phyloP scores from a whole-genome alignment of 1,284 basidiomycete species.

The Boletus albobrunnescens region DNA sequence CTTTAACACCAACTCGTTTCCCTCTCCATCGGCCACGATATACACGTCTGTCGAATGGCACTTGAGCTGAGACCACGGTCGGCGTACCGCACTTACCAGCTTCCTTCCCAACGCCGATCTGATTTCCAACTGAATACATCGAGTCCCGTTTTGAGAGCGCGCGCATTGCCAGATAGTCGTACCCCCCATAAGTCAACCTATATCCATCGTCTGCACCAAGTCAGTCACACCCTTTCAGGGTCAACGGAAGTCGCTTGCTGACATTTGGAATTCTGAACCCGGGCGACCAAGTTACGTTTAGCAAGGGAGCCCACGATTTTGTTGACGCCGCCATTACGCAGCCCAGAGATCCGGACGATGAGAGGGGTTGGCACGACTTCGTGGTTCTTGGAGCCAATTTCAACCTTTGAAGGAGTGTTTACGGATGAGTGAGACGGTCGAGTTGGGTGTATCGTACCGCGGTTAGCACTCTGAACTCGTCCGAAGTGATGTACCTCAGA shows the following conservation, averaged over 20 bases:
- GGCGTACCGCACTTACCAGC: constrained; percentile 53
- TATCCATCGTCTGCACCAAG: constrained; percentile 84
- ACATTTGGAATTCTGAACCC: constrained; percentile 92
- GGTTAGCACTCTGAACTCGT: constrained; percentile 93
- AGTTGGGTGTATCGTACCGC: constrained; percentile 55
- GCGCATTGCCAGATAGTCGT: constrained; percentile 93
- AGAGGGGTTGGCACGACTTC: constrained; percentile 89
- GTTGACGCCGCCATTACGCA: constrained; percentile 90
- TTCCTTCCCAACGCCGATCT: constrained; percentile 98
- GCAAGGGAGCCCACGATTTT: constrained; percentile 89
- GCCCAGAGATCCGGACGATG: constrained; percentile 88
- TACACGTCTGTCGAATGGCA: constrained; percentile 67
- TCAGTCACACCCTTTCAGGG: constrained; percentile 6
- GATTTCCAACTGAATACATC: constrained; percentile 88
- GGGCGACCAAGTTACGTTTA: constrained; percentile 87
- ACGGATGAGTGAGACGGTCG: background rate
- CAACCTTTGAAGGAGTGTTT: constrained; percentile 53
- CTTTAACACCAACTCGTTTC: constrained; percentile 86
- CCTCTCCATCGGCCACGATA: constrained; percentile 82
- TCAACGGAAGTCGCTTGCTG: constrained; percentile 24
- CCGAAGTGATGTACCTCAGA: constrained; percentile 86
- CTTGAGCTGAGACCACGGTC: constrained; percentile 3
- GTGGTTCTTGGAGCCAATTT: constrained; percentile 98
- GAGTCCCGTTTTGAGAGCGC: constrained; percentile 88
- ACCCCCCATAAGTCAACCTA: constrained; percentile 94